Evolutionary conservation across 2,329 filamentous ascomycete species (phyloP), one percentile per base, ranked within the genome.

Genomic region (Fusarium tupiense): DNA sequence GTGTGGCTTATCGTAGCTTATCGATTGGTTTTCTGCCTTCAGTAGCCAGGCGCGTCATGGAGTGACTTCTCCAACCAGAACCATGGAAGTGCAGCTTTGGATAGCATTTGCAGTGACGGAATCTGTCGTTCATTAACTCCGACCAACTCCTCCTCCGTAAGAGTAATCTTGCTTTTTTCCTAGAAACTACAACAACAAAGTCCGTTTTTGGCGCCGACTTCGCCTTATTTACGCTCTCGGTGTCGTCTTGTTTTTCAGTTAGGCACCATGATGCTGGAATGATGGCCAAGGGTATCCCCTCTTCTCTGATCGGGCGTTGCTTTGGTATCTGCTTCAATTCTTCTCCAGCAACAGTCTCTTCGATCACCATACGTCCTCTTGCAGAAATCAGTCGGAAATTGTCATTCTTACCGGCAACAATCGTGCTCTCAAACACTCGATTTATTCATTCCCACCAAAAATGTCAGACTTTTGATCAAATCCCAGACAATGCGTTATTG

Each of bases 1-100:
- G 81, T 83, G 80, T 82, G 74, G 67, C 76, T 81, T 84, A 84
- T 84, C 83, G 73, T n/a, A 9, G 71, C 81, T 82, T 83, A 84
- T 84, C 83, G 68, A 83, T 83, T 83, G 81, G 83, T 40, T 65
- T 57, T 67, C 29, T 46, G 46, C 37, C 37, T 67, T 31, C 37
- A 61, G 59, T 61, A 53, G 64, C 71, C 72, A 71, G 75, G 80
- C 81, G 82, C 82, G 82, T 84, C 82, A 84, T 83, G 81, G 78
- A 81, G 63, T 77, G 77, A 78, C 77, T 81, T 81, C 81, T 80
- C 72, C 63, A 50, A 63, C 58, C 54, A 64, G 52, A 71, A 71
- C 47, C 71, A 49, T 70, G 66, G 59, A 74, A 71, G 50, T 71
- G 43, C 67, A 67, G 65, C 49, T 60, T 72, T 71, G 49, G 54